Conservation (phyloP, 2,329 filamentous ascomycete species). For the Ampelomyces quisqualis region DNA sequence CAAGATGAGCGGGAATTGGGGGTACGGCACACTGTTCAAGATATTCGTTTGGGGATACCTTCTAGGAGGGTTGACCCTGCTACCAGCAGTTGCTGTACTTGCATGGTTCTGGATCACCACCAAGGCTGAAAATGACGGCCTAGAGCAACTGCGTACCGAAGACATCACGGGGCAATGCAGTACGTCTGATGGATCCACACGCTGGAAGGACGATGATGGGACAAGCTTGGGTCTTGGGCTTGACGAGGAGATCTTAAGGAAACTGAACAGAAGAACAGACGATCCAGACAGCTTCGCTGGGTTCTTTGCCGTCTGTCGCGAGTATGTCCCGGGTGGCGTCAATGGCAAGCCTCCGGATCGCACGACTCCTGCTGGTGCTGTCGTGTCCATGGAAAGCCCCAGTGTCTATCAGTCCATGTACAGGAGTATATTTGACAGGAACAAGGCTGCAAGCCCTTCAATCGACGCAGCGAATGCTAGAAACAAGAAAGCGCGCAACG, state of each 20-base stretch:
- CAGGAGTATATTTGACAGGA: constrained; percentile 85
- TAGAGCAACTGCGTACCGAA: constrained; percentile 2
- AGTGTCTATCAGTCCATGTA: constrained; percentile 99
- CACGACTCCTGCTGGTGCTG: constrained; percentile 75
- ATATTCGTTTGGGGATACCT: constrained; percentile 32
- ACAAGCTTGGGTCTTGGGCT: constrained; percentile 20
- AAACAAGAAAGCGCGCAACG: constrained; percentile 70
- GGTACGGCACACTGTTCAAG: constrained; percentile 26
- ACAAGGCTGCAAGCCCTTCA: constrained; percentile 58
- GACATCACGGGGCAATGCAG: constrained; percentile 4
- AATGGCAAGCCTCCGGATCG: constrained; percentile 91
- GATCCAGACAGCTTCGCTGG: constrained; percentile 81
- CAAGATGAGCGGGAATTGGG: constrained; percentile 32
- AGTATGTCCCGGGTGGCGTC: constrained; percentile 87
- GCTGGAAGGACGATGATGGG: constrained; percentile 12
- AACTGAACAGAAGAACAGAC: constrained; percentile 44
- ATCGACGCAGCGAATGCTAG: constrained; percentile 56
- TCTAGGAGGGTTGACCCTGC: constrained; percentile 25
- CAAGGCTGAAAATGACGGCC: constrained; percentile 11
- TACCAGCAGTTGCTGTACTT: constrained; percentile 18
- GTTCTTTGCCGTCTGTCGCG: constrained; percentile 92
- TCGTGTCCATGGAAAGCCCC: constrained; percentile 76
- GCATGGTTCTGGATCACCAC: constrained; percentile 25
- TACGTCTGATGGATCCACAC: constrained; percentile 15
- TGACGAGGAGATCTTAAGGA: constrained; percentile 27